phyloP scores from a whole-genome alignment of 352 stramenopile genomes.

The Lagenidium giganteum region DNA sequence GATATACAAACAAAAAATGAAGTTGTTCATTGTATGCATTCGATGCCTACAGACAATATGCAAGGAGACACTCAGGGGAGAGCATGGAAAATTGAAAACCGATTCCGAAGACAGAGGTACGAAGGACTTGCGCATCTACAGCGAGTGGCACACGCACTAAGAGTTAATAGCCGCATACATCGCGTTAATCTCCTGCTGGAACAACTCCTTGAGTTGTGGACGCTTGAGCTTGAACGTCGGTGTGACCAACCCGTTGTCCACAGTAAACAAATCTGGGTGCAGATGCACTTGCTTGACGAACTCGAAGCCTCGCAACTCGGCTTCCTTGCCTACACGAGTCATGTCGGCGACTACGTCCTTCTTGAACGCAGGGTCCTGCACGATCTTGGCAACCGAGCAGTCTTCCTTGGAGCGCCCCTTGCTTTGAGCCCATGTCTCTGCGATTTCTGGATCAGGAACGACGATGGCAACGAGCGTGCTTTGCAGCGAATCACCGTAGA shows the following conservation, averaged over 20 bases:
- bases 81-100: too few species aligned
- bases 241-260: slow-evolving; percentile 91
- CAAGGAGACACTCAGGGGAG: too few species aligned
- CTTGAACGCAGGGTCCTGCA: slow-evolving; percentile 39
- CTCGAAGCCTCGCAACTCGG: slow-evolving; percentile 90
- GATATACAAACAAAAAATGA: slow-evolving; percentile 1
- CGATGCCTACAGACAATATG: too few species aligned
- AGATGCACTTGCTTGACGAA: slow-evolving; percentile 86
- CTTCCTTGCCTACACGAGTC: slow-evolving; percentile 34
- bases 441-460: slow-evolving; percentile 62
- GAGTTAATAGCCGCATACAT: too few species aligned
- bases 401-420: slow-evolving; percentile 26
- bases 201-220: slow-evolving; percentile 42
- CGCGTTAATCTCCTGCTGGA: slow-evolving; percentile 39
- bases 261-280: slow-evolving; percentile 77
- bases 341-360: slow-evolving; percentile 78
- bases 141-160: too few species aligned
- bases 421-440: slow-evolving; percentile 2
- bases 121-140: too few species aligned
- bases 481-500: slow-evolving; percentile 94
- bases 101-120: too few species aligned
- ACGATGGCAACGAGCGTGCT: slow-evolving; percentile 89
- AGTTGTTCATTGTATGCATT: not conserved
- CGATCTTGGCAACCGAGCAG: slow-evolving; percentile 26
- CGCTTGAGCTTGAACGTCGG: slow-evolving; percentile 96